These are phyloP conservation scores for Agaricus sinodeliciosus DNA, from an alignment of 768 basidiomycete species.

Conservation along the genomic window DNA sequence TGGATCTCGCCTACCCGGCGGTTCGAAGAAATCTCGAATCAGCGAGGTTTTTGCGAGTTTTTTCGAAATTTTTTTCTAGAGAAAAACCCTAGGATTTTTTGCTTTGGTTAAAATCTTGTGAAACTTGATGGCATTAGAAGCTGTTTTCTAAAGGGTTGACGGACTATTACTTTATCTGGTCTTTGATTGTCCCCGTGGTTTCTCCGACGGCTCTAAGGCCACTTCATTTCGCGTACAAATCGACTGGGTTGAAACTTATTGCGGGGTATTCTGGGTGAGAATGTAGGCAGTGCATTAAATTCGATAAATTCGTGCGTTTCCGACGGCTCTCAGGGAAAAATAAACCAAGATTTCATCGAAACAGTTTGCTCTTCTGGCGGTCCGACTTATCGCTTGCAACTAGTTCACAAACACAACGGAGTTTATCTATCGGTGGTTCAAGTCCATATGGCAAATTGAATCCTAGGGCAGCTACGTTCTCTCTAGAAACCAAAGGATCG, in stretches of 20 bases:
- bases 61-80: background rate
- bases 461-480: background rate
- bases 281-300: background rate
- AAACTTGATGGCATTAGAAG: background rate
- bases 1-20: too few relatives aligned
- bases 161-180: background rate
- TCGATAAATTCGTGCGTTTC: background rate
- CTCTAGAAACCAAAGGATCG: too few relatives aligned
- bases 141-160: too few relatives aligned
- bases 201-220: background rate
- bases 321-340: background rate
- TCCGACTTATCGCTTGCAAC: background rate
- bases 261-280: background rate
- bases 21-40: background rate
- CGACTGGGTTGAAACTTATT: background rate
- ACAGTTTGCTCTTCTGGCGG: background rate
- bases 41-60: conserved; percentile 9
- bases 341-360: background rate
- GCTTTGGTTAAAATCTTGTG: background rate
- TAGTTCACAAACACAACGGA: background rate
- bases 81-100: background rate
- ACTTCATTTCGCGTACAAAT: background rate
- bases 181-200: background rate
- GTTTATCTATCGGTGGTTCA: background rate
- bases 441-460: background rate